These are phyloP conservation scores for Fraxinus baroniana DNA, from an alignment of 305 asterid genomes.

Conservation along the genomic window DNA sequence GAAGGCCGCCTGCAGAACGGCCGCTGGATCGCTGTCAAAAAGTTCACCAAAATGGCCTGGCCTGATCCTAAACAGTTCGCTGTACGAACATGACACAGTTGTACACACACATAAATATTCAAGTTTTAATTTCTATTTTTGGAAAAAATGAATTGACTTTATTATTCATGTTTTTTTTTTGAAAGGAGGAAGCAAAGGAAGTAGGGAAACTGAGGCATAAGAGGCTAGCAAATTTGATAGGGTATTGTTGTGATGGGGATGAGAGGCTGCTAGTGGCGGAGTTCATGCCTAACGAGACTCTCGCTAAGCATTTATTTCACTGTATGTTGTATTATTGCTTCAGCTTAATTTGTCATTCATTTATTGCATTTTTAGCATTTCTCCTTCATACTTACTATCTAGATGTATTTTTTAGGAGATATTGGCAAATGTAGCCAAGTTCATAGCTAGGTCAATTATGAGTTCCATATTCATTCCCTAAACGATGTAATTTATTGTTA, in stretches of 20 bases:
- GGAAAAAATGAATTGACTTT: neutral
- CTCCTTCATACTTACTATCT: neutral
- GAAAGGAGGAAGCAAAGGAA: constrained; percentile 83
- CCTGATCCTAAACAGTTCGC: constrained; percentile 92
- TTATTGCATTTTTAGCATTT: constrained; percentile 12
- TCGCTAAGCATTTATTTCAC: constrained; percentile 94
- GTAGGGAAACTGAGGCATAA: constrained; percentile 93
- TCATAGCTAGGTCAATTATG: too few relatives aligned
- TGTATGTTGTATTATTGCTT: constrained; percentile 44
- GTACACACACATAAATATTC: too few relatives aligned
- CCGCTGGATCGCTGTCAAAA: constrained; percentile 84
- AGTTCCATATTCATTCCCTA: too few relatives aligned
- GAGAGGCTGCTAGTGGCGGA: constrained; percentile 98
- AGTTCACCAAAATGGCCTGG: constrained; percentile 81
- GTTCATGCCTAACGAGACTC: constrained; percentile 96
- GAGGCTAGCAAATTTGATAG: constrained; percentile 91
- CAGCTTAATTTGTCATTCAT: constrained; percentile 7
- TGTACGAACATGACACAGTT: constrained; percentile 28
- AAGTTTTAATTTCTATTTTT: neutral
- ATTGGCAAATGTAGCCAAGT: too few relatives aligned
- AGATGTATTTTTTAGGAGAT: neutral
- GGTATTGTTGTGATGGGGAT: constrained; percentile 92
- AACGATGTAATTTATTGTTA: too few relatives aligned
- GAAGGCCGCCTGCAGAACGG: constrained; percentile 72
- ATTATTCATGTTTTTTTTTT: constrained; percentile 18